phyloP scores from a whole-genome alignment of 148 eudicot genomes.

The Polygonum maritimum region DNA sequence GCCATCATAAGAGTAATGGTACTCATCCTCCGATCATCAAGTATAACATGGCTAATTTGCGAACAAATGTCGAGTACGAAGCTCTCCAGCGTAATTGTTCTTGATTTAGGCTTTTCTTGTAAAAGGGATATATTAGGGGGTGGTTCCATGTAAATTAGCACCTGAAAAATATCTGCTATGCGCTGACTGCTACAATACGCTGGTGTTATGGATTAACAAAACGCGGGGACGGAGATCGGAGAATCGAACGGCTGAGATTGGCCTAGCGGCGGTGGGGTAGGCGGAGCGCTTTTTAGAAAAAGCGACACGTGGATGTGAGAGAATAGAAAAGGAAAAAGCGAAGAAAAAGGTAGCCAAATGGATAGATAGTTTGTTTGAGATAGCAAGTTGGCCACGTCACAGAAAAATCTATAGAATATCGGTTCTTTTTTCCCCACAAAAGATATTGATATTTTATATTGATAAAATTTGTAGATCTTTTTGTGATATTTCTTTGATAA shows the following conservation, averaged over 20 bases:
- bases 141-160: neutral
- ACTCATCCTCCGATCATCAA: too few relatives aligned
- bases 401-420: slow-evolving; percentile 19
- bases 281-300: slow-evolving; percentile 9
- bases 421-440: neutral
- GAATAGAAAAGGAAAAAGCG: slow-evolving; percentile 15
- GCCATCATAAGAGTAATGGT: too few relatives aligned
- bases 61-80: too few relatives aligned
- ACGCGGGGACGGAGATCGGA: neutral
- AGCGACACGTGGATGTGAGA: slow-evolving; percentile 20
- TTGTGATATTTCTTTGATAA: neutral
- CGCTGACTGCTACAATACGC: slow-evolving; percentile 19
- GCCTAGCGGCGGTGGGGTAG: neutral
- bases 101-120: neutral
- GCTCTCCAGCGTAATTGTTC: too few relatives aligned
- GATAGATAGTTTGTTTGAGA: slow-evolving; percentile 32
- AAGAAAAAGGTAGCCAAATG: slow-evolving; percentile 9
- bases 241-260: slow-evolving; percentile 6
- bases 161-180: neutral
- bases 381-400: slow-evolving; percentile 49
- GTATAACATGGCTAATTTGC: neutral
- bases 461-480: neutral
- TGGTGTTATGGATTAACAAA: neutral
- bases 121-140: neutral
- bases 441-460: neutral